Evolutionary conservation across 148 eudicot species (phyloP), one percentile per base, ranked within the genome.

Genomic region (Fagopyrum esculentum): DNA sequence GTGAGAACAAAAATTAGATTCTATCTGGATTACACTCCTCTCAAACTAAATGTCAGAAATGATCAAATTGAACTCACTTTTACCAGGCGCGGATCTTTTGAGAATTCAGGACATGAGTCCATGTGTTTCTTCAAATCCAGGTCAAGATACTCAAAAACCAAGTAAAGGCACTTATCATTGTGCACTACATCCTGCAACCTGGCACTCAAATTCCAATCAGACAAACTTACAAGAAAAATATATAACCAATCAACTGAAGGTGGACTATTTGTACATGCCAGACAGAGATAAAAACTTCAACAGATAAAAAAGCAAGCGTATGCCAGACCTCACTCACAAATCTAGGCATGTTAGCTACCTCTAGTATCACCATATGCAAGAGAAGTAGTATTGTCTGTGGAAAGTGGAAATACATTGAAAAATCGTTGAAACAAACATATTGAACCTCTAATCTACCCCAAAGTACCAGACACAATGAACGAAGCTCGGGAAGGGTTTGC

Each of bases 131-230:
- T 92, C 87, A 95, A 80, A 81, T 95, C 98, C 83, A 95, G 81
- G 83, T 95, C 98, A 75, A 95, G 84, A 84, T 92, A 95, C 85
- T 95, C 98, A 84, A 95, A 95, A 50, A 95, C 98, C 82, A 95
- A 85, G 86, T 95, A 95, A 22, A 95, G 66, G 63, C 98, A 88
- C 86, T 88, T 92, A 79, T 95, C 98, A 81, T 90, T 87, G 88
- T 95, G 98, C 64, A 92, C 97, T 13, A 95, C 98, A 84, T 95
- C 98, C 80, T 90, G 91, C 82, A 95, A 82, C 91, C 98, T 95
- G 88, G 74, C 73, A 80, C 55, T 55, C 61, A 74, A 50, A 66
- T 71, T 75, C 35, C 46, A 73, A 74, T 35, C 29, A 45, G 50
- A 55, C 6, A 19, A 55, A n/a, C 22, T n/a, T 55, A 55, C 6